These are phyloP conservation scores for Kuraishia floccosa DNA, from an alignment of 805 yeast species.

Conservation along the genomic window DNA sequence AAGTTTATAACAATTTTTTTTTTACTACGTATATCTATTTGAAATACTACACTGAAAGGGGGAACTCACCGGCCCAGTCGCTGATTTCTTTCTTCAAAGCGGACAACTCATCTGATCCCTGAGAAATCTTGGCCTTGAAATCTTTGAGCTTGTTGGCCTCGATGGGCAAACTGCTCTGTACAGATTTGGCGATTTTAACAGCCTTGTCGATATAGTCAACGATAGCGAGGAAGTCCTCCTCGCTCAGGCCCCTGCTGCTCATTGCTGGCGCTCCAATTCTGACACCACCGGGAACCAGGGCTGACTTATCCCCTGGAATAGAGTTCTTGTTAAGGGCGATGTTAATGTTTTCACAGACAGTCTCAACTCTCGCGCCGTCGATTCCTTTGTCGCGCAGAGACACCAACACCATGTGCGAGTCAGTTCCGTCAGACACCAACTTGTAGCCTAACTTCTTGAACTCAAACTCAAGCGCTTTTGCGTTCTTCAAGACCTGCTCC, in stretches of 20 bases:
- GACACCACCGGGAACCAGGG: slow-evolving; percentile 93
- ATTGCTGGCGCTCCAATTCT: slow-evolving; percentile 98
- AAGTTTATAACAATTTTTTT: no score
- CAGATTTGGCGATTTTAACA: slow-evolving; percentile 60
- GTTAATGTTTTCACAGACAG: slow-evolving; percentile 88
- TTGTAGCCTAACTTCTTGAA: slow-evolving; percentile 66
- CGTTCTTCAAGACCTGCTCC: slow-evolving; percentile 77
- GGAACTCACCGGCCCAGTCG: slow-evolving; percentile 86
- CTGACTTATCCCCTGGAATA: slow-evolving; percentile 95
- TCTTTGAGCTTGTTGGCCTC: slow-evolving; percentile 95
- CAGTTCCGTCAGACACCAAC: slow-evolving; percentile 91
- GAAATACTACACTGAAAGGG: slow-evolving; percentile 53
- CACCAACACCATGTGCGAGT: slow-evolving; percentile 91
- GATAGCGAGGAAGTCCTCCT: slow-evolving; percentile 72
- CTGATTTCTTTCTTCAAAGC: slow-evolving; percentile 68
- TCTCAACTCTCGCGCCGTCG: slow-evolving; percentile 96
- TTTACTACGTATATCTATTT: no score
- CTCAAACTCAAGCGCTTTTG: slow-evolving; percentile 68
- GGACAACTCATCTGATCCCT: slow-evolving; percentile 59
- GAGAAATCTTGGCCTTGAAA: slow-evolving; percentile 74
- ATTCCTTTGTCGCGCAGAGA: slow-evolving; percentile 81
- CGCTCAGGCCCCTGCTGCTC: slow-evolving; percentile 94
- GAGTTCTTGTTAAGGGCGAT: slow-evolving; percentile 97
- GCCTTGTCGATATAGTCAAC: slow-evolving; percentile 75
- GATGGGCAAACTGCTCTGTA: slow-evolving; percentile 74